Conservation (phyloP, 768 basidiomycete species). For the Rhizopogon roseolus region DNA sequence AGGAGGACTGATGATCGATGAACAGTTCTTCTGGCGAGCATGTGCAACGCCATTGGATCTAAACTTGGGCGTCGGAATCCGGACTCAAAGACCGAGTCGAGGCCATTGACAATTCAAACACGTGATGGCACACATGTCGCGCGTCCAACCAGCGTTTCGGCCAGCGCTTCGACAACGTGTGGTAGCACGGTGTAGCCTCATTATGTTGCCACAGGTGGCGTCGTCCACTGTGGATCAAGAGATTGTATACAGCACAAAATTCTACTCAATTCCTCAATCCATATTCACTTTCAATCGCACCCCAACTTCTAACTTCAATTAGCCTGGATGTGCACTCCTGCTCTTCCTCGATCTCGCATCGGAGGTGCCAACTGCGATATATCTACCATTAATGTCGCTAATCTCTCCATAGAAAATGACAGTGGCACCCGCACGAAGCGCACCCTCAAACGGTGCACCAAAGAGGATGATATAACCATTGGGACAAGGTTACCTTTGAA, state of each 20-base stretch:
- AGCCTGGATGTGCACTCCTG: background rate
- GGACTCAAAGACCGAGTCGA: background rate
- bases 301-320: background rate
- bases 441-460: background rate
- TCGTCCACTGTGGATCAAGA: background rate
- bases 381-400: background rate
- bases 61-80: conserved; percentile 4
- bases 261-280: background rate
- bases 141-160: background rate
- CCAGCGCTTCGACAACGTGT: conserved; percentile 3
- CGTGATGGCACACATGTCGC: background rate
- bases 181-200: background rate
- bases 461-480: no score
- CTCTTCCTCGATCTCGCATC: background rate
- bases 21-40: conserved; percentile 9
- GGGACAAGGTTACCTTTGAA: no score
- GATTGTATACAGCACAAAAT: background rate
- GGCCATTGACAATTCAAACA: conserved; percentile 7
- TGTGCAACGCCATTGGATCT: conserved; percentile 15
- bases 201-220: no score
- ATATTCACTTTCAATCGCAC: background rate
- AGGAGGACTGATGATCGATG: conserved; percentile 17
- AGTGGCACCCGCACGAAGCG: background rate
- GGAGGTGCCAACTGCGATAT: background rate
- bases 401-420: background rate